Evolutionary conservation across 1,284 basidiomycete genomes (phyloP), one percentile per base, ranked within the genome.

Genomic region (Sporisorium sorghi): DNA sequence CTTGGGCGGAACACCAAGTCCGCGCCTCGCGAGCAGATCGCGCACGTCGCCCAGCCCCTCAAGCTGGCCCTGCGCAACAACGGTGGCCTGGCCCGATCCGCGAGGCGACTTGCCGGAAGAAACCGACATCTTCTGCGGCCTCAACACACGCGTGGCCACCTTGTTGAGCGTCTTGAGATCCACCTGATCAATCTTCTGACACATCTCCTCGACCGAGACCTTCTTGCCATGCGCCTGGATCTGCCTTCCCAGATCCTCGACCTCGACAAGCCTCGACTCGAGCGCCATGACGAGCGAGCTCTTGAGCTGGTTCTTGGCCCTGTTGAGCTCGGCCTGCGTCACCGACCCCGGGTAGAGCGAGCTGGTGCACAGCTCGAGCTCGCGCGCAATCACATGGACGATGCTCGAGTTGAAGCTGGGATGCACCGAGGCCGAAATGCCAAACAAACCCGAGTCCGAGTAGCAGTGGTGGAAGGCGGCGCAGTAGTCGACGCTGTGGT

Each of bases 401-500:
- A 95, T 91, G 78, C 89, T 88, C 9, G 88, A 86, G 14, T 89
- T 88, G 73, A 87, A 87, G 62, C 83, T 65, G 0, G 93, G 94
- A 32, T 93, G 87, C 83, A 96, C 94, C n/a, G 91, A 90, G 9
- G 93, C 93, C 75, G 93, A 92, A 57, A 99, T 89, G 19, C 96
- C 97, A 83, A 98, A 98, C 12, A 99, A 88, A 2, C 94, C 94
- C 28, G 92, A 92, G 86, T 98, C 95, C 63, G 91, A 90, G 86
- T 98, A 99, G 83, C 96, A 96, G 86, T 98, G 95, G 85, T 98
- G 94, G 90, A 97, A 97, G 28, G 93, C 92, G n/a, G 93, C 91
- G 85, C 95, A 97, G 85, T 94, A 93, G 86, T 99, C 96, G 82
- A 99, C 90, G 80, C 93, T 91, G 67, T 94, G 90, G 86, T 93